Evolutionary conservation across 2,329 filamentous ascomycete genomes (phyloP).

Genomic region (Colletotrichum sp.): DNA sequence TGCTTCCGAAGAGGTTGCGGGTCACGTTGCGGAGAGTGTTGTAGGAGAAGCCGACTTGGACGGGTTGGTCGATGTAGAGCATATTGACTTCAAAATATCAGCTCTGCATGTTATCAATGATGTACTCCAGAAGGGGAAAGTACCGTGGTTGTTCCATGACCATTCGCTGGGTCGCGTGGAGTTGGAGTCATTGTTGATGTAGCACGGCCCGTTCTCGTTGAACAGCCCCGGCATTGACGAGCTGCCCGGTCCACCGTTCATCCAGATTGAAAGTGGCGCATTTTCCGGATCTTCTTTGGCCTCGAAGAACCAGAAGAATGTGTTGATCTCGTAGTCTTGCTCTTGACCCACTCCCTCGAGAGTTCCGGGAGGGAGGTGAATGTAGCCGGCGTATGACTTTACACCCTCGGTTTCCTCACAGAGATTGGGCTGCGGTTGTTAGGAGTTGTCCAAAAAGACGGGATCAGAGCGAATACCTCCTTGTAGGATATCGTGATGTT

Average conservation of each 20-base stretch:
- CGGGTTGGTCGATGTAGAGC: constrained; percentile 26
- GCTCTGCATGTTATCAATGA: too few species aligned
- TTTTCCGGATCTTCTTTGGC: constrained; percentile 28
- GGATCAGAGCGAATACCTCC: constrained; percentile 36
- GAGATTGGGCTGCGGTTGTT: constrained; percentile 51
- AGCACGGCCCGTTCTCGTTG: constrained; percentile 58
- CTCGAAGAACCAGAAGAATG: constrained; percentile 45
- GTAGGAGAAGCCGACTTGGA: constrained; percentile 27
- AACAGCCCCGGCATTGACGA: constrained; percentile 59
- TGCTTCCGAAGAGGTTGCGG: constrained; percentile 10
- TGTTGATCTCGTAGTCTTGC: constrained; percentile 46
- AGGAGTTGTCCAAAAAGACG: not conserved
- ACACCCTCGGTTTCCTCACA: constrained; percentile 58
- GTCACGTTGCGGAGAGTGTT: constrained; percentile 25
- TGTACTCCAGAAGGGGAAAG: too few species aligned
- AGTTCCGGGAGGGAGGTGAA: constrained; percentile 51
- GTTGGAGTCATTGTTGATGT: constrained; percentile 56
- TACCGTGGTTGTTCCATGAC: constrained; percentile 62
- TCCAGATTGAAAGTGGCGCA: constrained; percentile 56
- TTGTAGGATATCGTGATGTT: constrained; percentile 67
- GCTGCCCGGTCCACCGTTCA: constrained; percentile 65
- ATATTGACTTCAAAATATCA: constrained; percentile 20
- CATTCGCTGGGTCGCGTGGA: constrained; percentile 57
- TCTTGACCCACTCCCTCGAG: constrained; percentile 40
- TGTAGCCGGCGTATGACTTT: constrained; percentile 68